These are phyloP conservation scores for Cordyceps pruinosa DNA, from an alignment of 2,329 filamentous ascomycete genomes.

Conservation along the genomic window DNA sequence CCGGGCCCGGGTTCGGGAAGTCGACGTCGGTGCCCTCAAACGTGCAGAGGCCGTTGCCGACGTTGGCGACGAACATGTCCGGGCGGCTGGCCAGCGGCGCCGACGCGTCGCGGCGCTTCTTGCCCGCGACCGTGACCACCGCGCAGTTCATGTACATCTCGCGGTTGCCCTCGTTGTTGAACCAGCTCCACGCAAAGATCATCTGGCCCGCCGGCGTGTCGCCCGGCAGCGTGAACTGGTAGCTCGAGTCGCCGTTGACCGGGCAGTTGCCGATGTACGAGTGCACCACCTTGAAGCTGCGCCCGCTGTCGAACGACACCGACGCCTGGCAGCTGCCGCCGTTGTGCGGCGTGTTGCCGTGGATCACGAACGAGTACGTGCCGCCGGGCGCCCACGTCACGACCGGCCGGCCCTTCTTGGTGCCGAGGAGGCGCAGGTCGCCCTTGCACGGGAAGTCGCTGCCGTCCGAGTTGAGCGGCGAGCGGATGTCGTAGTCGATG, in stretches of 20 bases:
- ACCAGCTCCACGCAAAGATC: conserved; percentile 57
- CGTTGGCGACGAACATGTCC: conserved; percentile 60
- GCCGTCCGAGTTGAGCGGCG: conserved; percentile 43
- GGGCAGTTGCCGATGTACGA: conserved; percentile 32
- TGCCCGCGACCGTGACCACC: conserved; percentile 41
- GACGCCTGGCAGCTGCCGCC: conserved; percentile 60
- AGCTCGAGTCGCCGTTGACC: conserved; percentile 28
- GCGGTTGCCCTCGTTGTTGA: conserved; percentile 55
- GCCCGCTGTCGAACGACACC: conserved; percentile 54
- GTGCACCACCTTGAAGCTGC: conserved; percentile 47
- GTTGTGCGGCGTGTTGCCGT: conserved; percentile 44
- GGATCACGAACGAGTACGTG: conserved; percentile 46
- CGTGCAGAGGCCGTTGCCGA: conserved; percentile 50
- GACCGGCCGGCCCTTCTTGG: conserved; percentile 32
- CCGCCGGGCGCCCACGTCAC: conserved; percentile 46
- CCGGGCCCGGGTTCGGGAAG: conserved; percentile 56
- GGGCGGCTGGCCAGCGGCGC: conserved; percentile 47
- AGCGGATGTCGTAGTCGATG: conserved; percentile 51
- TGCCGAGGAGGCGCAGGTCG: conserved; percentile 20
- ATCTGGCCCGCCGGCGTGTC: conserved; percentile 43
- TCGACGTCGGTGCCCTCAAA: conserved; percentile 47
- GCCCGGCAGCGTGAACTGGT: conserved; percentile 48
- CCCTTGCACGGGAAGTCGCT: conserved; percentile 59
- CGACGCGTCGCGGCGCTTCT: conserved; percentile 13
- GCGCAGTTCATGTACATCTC: conserved; percentile 69